Base-by-base conservation (phyloP, 2,329 filamentous ascomycete genomes). In the Phialophora chinensis region DNA sequence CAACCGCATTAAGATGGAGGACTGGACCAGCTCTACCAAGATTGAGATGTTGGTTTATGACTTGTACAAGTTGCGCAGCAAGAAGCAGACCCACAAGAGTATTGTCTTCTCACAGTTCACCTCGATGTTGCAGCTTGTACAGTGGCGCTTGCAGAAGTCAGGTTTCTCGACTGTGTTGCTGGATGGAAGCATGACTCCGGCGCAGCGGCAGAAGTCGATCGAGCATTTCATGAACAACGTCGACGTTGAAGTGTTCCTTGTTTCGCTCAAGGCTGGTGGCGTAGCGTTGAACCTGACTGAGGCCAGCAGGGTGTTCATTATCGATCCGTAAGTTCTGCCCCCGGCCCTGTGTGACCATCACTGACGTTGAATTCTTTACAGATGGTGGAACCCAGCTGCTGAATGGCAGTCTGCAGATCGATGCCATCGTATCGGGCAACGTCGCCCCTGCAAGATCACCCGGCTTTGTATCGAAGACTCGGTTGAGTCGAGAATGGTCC, bases 331-430 rank as follows among this genome's bases (percentile, higher is more conserved):
- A 86, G 91, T 90, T 52, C 50, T 31, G 49, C 35, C 50, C 14
- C 14, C 25, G 35, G 50, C 54, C 49, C 31, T 52, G 0, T 10
- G 35, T 12, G 4, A 27, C 20, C n/a, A 58, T 47, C 10, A 56
- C 59, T 63, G 35, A 58, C 23, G 3, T 31, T 44, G 5, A n/a
- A 44, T 4, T 29, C 66, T 35, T 68, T 14, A 42, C 72, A 93
- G 91, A 72, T 98, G 95, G 95, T 99, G 95, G 95, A 98, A 98
- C 73, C 95, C 95, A n/a, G 93, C 93, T n/a, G 94, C 94, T 0
- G 95, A 99, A 80, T 99, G 95, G 95, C 95, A 99, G 80, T 95
- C 91, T 68, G 95, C 95, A 2, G 95, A 99, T 77, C 87, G 91
- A 71, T 93, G 91, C 75, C 95, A 98, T 79, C 93, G 95, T 63